phyloP scores from a whole-genome alignment of 1,284 basidiomycete genomes.

The Puccinia polysora region DNA sequence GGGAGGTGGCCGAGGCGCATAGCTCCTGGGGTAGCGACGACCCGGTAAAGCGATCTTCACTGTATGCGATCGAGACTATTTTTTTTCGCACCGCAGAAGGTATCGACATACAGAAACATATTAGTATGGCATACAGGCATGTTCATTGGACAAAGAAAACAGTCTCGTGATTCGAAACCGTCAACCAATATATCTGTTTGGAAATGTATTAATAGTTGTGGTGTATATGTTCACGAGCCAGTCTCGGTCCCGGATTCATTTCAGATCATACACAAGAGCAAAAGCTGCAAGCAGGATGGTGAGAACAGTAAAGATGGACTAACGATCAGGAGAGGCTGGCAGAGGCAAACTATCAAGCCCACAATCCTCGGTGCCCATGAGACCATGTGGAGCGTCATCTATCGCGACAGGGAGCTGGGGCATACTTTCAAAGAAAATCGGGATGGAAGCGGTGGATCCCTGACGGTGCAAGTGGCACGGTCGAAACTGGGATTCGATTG shows the following conservation, averaged over 20 bases:
- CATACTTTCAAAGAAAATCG: slow-evolving; percentile 37
- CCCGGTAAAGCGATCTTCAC: neutral
- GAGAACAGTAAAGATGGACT: neutral
- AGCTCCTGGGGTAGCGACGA: neutral
- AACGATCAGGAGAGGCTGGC: slow-evolving; percentile 5
- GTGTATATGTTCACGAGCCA: no score
- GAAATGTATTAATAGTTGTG: no score
- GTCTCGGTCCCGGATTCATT: neutral
- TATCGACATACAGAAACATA: neutral
- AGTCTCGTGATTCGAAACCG: no score
- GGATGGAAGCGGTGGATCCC: slow-evolving; percentile 31
- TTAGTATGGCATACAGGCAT: neutral
- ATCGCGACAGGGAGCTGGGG: neutral
- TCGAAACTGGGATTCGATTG: slow-evolving; percentile 3
- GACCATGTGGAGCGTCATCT: neutral
- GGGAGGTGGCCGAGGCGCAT: slow-evolving; percentile 4
- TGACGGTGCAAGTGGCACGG: slow-evolving; percentile 6
- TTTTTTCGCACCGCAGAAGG: neutral
- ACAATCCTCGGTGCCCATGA: neutral
- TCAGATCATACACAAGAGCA: neutral
- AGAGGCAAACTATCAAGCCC: neutral
- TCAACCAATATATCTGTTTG: no score
- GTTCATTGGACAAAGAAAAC: neutral
- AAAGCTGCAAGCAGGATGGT: no score
- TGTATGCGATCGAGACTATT: slow-evolving; percentile 2